A percentile compares a stretch with the other conserved stretches of the same genome.
phyloP scores from a whole-genome alignment of 148 eudicot genomes.

The Vaccinium myrtillus region DNA sequence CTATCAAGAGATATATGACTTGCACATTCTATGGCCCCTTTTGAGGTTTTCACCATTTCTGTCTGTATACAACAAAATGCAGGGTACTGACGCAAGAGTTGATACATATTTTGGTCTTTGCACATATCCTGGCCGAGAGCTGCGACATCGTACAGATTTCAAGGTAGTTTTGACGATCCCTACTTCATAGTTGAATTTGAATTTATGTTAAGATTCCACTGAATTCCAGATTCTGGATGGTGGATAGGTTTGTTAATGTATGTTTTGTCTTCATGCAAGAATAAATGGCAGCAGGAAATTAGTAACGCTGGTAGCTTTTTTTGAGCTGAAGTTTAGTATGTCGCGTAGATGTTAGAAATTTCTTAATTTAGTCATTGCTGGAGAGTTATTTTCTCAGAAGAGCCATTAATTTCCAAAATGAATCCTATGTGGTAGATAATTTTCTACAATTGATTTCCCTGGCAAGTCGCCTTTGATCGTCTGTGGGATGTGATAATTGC shows the following conservation, averaged over 20 bases:
- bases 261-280: not conserved
- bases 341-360: not conserved
- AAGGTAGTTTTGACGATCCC: conserved; percentile 43
- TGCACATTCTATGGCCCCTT: not conserved
- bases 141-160: conserved; percentile 90
- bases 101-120: conserved; percentile 96
- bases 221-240: not conserved
- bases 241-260: not conserved
- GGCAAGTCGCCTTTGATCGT: not conserved
- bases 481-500: not conserved
- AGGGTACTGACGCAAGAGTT: conserved; percentile 89
- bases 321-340: not conserved
- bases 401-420: not conserved
- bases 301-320: not conserved
- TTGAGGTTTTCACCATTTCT: not conserved
- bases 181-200: not conserved
- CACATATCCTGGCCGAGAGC: conserved; percentile 89
- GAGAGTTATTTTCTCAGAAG: not conserved
- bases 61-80: conserved; percentile 10
- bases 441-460: not conserved
- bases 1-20: not conserved
- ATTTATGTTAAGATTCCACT: not conserved
- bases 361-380: not conserved
- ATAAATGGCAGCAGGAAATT: not conserved
- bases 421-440: not conserved